Evolutionary conservation across 345 rosid species (phyloP), one percentile per base, ranked within the genome.

Genomic region (Acer negundo): DNA sequence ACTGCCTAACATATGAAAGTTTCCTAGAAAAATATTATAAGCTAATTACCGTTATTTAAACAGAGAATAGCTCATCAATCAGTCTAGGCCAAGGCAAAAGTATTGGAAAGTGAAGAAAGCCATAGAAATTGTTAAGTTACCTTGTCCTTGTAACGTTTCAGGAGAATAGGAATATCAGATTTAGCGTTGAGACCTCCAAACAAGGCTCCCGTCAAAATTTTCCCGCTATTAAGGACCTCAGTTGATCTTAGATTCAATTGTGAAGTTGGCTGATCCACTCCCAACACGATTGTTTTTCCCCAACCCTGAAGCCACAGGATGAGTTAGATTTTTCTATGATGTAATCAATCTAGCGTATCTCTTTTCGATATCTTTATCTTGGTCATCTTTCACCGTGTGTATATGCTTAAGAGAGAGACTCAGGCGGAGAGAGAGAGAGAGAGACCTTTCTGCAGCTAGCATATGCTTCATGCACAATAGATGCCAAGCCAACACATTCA

Each of bases 181-280:
- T 92, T 95, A 51, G 98, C 82, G 85, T 95, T 95, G 67, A 93
- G 77, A 61, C 98, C 92, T 75, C 98, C 98, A 80, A 89, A 90
- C 83, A 93, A 77, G 1, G 90, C 77, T 62, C 97, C 98, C 53
- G 68, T 79, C 15, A 95, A 75, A 78, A 67, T 83, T 84, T 89
- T 93, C 47, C 93, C 92, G 0, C 64, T 69, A 42, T 82, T 88
- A 81, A 95, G 93, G 70, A 93, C 87, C 6, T 95, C 93, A 3
- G 0, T 42, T 31, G 93, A 89, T 76, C 75, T 66, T 31, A 95
- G 67, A 72, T 55, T 85, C 69, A 93, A 55, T 44, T 78, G 77
- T 17, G 95, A 80, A 22, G 87, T 93, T 4, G 98, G 95, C 69
- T 79, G 83, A 85, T 87, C 97, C 71, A 95, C 95, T 51, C 98